Conservation (phyloP, 2,329 filamentous ascomycete species). For the Escovopsis sp. region DNA sequence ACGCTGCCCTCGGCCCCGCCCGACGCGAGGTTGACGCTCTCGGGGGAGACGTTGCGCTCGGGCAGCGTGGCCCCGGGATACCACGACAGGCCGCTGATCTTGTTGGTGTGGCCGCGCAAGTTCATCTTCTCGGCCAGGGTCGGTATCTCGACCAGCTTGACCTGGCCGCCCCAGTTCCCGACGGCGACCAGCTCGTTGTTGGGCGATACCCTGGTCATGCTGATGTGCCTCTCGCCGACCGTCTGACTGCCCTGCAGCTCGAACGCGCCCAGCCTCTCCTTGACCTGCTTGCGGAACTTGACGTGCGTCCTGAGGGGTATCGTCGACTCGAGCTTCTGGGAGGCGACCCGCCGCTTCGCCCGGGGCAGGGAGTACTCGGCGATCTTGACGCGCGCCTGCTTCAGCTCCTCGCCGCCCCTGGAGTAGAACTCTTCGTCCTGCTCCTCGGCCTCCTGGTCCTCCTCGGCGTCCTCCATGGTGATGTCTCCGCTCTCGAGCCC, state of each 20-base stretch:
- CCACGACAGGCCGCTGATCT: constrained; percentile 85
- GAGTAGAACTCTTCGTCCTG: constrained; percentile 94
- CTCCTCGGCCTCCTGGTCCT: constrained; percentile 51
- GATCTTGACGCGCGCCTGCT: constrained; percentile 65
- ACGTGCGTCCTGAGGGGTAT: constrained; percentile 84
- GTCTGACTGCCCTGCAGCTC: constrained; percentile 91
- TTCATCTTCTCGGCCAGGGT: constrained; percentile 62
- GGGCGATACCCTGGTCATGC: constrained; percentile 82
- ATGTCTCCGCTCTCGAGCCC: constrained; percentile 42
- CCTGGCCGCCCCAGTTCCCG: constrained; percentile 83
- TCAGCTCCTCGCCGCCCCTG: constrained; percentile 56
- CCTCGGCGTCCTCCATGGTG: constrained; percentile 44
- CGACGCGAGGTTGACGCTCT: constrained; percentile 72
- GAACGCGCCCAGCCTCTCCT: constrained; percentile 66
- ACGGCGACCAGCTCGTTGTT: constrained; percentile 72
- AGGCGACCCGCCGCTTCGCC: constrained; percentile 60
- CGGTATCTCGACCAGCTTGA: constrained; percentile 75
- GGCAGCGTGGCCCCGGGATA: constrained; percentile 67
- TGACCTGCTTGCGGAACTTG: constrained; percentile 79
- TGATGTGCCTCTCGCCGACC: constrained; percentile 78
- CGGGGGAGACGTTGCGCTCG: constrained; percentile 53
- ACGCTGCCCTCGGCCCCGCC: constrained; percentile 80
- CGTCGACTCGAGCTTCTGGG: constrained; percentile 65
- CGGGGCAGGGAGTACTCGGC: constrained; percentile 72
- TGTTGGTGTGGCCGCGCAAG: constrained; percentile 73